Base-by-base conservation (phyloP, 805 yeast genomes). In the Cyberlindnera meyerae region DNA sequence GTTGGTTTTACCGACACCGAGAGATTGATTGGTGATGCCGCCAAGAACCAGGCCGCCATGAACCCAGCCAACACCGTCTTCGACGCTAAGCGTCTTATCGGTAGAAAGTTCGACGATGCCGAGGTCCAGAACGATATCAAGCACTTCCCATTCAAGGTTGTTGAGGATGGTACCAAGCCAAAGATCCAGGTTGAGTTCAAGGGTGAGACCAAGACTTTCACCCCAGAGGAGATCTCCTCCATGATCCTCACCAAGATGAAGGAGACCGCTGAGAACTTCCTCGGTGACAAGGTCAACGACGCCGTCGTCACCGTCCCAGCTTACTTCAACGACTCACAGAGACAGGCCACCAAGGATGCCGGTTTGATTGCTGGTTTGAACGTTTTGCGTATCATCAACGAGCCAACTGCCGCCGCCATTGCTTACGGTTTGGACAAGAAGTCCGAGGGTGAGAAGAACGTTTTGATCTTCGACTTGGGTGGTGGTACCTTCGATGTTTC, bases 401-500 rank as follows among this genome's bases (percentile, higher is more conserved):
- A 44, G 43, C 48, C 48, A 41, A 44, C 48, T 37, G 48, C 48
- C 38, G 48, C 48, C 35, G 48, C 48, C 27, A 44, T 44, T 41
- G 48, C 96, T 51, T 88, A 88, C 72, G 96, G 96, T 70, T 76
- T 89, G 47, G 90, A 83, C 52, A 77, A 79, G 72, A 71, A 71
- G 49, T 74, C 79, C 61, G 76, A 75, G 63, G 79, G 77, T 58
- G 95, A 84, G 72, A 82, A 82, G 75, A 81, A 83, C 68, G 90
- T 87, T 46, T 74, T 87, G 61, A 87, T 87, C 59, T 87, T 87
- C 75, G 96, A 87, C 70, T 75, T 87, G 61, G 96, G 96, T 78
- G 96, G 96, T 70, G 96, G 96, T 75, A 87, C 96, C 60, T 87
- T 87, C 70, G 96, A 87, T 86, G 96, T 88, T 48, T 88, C 96